Evolutionary conservation across 2,329 filamentous ascomycete genomes (phyloP).

Genomic region (Aspergillus viridinutans): DNA sequence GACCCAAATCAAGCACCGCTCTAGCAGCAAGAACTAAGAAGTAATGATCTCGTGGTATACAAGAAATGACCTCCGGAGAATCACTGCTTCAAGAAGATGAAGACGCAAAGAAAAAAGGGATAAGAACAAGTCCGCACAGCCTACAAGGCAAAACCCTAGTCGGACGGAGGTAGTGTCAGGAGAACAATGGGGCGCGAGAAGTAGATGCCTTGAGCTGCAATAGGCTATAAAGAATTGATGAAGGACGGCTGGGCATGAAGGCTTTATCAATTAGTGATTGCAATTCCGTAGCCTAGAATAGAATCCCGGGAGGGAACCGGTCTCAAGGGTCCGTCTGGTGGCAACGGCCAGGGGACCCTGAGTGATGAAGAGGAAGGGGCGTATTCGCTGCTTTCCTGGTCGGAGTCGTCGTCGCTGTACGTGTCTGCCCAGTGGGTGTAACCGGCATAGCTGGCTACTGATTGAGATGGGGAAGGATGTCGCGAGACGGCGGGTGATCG

Average conservation of each 20-base stretch:
- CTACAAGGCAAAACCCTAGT: neutral
- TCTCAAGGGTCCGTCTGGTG: slow-evolving; percentile 8
- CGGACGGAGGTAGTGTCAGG: neutral
- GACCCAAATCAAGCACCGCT: neutral
- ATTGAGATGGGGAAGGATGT: slow-evolving; percentile 5
- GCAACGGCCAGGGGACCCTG: slow-evolving; percentile 3
- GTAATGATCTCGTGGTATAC: slow-evolving; percentile 1
- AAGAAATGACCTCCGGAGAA: slow-evolving; percentile 1
- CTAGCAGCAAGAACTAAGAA: neutral
- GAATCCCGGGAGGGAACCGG: slow-evolving; percentile 8
- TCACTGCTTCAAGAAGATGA: neutral
- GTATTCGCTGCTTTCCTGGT: slow-evolving; percentile 9
- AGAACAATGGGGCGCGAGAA: neutral
- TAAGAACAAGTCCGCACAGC: neutral
- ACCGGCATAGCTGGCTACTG: slow-evolving; percentile 4
- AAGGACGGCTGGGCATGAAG: neutral
- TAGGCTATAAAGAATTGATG: neutral
- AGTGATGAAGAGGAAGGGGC: slow-evolving; percentile 1
- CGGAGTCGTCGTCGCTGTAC: slow-evolving; percentile 13
- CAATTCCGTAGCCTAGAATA: neutral
- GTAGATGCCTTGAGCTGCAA: neutral
- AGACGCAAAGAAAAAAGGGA: neutral
- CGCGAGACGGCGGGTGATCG: neutral
- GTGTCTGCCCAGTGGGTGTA: slow-evolving; percentile 3
- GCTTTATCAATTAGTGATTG: neutral